Conservation (phyloP, 2,329 filamentous ascomycete genomes). For the Talaromyces sp. region DNA sequence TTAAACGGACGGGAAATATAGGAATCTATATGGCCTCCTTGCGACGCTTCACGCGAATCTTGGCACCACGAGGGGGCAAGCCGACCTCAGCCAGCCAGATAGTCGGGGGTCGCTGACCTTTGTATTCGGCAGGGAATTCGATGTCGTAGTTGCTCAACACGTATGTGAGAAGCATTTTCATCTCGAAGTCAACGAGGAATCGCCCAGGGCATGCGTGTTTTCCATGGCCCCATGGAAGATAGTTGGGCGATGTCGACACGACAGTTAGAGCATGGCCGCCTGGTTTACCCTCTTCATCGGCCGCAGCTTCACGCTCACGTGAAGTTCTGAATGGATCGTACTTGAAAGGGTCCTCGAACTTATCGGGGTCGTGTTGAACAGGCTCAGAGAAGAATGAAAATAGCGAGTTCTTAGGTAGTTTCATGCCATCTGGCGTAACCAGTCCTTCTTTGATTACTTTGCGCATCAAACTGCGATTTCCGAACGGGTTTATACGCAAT, state of each 20-base stretch:
- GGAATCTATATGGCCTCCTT: background rate
- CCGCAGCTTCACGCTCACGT: slow-evolving; percentile 15
- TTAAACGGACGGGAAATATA: background rate
- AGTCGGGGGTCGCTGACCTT: slow-evolving; percentile 9
- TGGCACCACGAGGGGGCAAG: slow-evolving; percentile 9
- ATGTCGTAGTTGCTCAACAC: slow-evolving; percentile 25
- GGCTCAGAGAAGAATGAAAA: slow-evolving; percentile 16
- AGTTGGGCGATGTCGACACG: slow-evolving; percentile 48
- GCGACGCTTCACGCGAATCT: slow-evolving; percentile 3
- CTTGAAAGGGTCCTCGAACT: slow-evolving; percentile 29
- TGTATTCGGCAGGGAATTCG: slow-evolving; percentile 13
- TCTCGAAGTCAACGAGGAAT: slow-evolving; percentile 20
- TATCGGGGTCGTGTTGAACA: slow-evolving; percentile 22
- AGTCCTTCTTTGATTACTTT: slow-evolving; percentile 20
- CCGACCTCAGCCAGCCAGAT: slow-evolving; percentile 12
- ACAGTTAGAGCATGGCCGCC: slow-evolving; percentile 39
- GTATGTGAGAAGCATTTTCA: slow-evolving; percentile 23
- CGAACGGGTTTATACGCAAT: slow-evolving; percentile 31
- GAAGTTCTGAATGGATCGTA: slow-evolving; percentile 42
- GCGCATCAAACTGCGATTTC: slow-evolving; percentile 19
- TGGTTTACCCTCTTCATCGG: slow-evolving; percentile 14
- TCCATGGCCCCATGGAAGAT: slow-evolving; percentile 54
- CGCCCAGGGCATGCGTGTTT: slow-evolving; percentile 39
- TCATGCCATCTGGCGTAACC: slow-evolving; percentile 9
- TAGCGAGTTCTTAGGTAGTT: slow-evolving; percentile 13